Evolutionary conservation across 2,329 filamentous ascomycete genomes (phyloP).

Genomic region (Cadophora sp.): DNA sequence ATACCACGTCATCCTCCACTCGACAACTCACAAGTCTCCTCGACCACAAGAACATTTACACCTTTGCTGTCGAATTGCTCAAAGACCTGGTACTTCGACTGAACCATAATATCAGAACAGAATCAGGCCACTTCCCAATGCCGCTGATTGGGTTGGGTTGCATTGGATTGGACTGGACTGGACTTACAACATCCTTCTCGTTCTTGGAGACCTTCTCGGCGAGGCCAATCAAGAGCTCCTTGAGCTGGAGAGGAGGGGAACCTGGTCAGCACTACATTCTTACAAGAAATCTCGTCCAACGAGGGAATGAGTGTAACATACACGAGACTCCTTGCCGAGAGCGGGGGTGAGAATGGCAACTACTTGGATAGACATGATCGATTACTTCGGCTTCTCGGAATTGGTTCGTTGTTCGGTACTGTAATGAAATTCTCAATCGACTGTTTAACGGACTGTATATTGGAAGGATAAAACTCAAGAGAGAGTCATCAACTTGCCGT

Average conservation of each 20-base stretch:
- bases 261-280: conserved; percentile 11
- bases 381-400: not conserved
- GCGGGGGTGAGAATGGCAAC: conserved; percentile 32
- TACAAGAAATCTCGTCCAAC: not conserved
- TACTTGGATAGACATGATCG: conserved; percentile 29
- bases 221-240: conserved; percentile 26
- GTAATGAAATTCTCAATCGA: too few species aligned
- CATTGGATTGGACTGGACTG: not conserved
- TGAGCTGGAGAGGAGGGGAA: conserved; percentile 16
- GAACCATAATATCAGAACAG: not conserved
- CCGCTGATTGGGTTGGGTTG: too few species aligned
- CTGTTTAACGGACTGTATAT: too few species aligned
- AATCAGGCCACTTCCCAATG: not conserved
- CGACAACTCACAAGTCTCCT: conserved; percentile 32
- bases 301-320: conserved; percentile 24
- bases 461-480: too few species aligned
- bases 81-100: conserved; percentile 33
- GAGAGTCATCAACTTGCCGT: too few species aligned
- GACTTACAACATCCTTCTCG: conserved; percentile 27
- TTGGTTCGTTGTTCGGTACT: not conserved
- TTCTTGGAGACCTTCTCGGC: conserved; percentile 30
- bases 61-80: conserved; percentile 30
- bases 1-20: not conserved
- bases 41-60: conserved; percentile 30
- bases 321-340: conserved; percentile 35